Base-by-base conservation (phyloP, 352 stramenopile genomes). In the Pythium sp. region DNA sequence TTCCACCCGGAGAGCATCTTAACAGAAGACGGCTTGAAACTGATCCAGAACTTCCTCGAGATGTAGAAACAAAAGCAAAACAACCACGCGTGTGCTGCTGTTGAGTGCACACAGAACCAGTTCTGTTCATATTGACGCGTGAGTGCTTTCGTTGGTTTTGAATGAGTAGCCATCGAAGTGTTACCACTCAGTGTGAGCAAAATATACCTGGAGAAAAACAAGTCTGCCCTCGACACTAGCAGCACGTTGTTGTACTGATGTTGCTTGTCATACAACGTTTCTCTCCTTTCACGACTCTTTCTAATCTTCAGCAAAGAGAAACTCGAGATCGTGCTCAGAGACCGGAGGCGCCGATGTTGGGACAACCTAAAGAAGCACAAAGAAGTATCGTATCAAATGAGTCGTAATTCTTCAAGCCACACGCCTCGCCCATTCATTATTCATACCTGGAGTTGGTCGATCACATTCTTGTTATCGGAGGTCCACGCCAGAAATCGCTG, bases 1-100 rank as follows among this genome's bases (percentile, higher is more conserved):
- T 96, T 96, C 73, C 89, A 96, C 75, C 89, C 89, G 0, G 89
- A 96, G 65, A 95, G 86, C 65, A 95, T 96, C 63, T 76, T 94
- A 57, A 96, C 89, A 4, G 77, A 93, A 47, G 81, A 89, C 68
- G 89, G 89, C 30, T 82, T 92, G 69, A 81, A 79, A 41, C 86
- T 96, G 65, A 93, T 95, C 67, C 82, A 91, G 69, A 95, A 94
- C 72, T 96, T 96, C 68, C 73, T 96, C 58, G 81, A 91, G 68
- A 94, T 96, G 89, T 93, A 78, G 82, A 67, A 14, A 58, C 12
- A 24, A 18, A 56, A 36, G 7, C 22, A 32, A n/a, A 26, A 41
- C 20, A 58, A 59, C 28, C 9, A 14, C 24, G 6, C 32, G 8
- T 49, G 41, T 11, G 41, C 41, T 22, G 41, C 41, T n/a, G 41